A percentile compares a stretch with the other conserved stretches of the same genome.
phyloP scores from a whole-genome alignment of 257 asterid species.

The Salvia miltiorrhiza region DNA sequence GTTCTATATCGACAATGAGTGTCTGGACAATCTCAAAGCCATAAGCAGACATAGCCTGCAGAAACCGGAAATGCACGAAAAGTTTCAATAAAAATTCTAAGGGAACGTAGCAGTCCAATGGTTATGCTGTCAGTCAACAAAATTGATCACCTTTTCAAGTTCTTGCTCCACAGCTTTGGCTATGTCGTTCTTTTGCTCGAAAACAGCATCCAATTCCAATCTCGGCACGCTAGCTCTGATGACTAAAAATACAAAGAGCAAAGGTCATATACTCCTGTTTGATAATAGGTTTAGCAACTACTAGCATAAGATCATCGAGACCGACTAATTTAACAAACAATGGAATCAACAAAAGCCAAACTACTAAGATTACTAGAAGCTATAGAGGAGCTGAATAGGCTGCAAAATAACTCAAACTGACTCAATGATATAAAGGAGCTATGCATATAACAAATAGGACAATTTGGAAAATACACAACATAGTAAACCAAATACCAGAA shows the following conservation, averaged over 20 bases:
- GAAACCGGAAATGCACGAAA: neutral
- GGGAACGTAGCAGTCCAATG: neutral
- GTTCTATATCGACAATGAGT: constrained; percentile 40
- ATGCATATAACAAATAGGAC: no score
- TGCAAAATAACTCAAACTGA: no score
- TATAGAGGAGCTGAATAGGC: no score
- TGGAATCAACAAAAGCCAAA: no score
- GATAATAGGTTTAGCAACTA: neutral
- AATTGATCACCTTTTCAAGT: constrained; percentile 31
- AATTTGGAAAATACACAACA: no score
- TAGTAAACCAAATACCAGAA: no score
- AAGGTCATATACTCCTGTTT: no score
- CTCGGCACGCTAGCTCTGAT: constrained; percentile 40
- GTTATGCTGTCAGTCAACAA: neutral
- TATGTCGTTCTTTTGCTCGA: constrained; percentile 41
- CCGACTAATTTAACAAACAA: no score
- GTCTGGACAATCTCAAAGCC: constrained; percentile 40
- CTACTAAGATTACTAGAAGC: no score
- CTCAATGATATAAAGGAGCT: no score
- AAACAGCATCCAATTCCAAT: constrained; percentile 29
- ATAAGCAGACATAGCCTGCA: constrained; percentile 38
- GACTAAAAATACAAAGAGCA: constrained; percentile 22
- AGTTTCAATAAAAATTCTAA: neutral
- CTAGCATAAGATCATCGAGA: no score
- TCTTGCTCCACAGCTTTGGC: constrained; percentile 39